Evolutionary conservation across 2,329 filamentous ascomycete genomes (phyloP), one percentile per base, ranked within the genome.

Genomic region (Knoxdaviesia proteae): DNA sequence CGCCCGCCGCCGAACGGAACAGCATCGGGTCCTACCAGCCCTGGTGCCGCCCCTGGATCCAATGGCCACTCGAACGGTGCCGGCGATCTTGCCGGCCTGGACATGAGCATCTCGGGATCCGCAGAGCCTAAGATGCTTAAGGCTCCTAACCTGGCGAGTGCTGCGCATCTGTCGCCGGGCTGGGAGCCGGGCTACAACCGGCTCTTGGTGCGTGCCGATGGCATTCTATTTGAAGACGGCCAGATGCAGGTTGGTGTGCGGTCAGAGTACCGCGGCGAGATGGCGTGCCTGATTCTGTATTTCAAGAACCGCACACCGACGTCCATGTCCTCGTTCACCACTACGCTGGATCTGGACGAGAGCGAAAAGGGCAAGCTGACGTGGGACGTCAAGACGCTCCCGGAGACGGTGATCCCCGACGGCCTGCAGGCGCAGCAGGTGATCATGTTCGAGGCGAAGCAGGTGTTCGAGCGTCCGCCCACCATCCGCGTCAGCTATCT

Each of bases 401-500:
- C 90, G 0, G 88, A 96, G 32, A 86, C 82, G 35, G 80, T 71
- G 31, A 77, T 98, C 36, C 61, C 64, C 1, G 71, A 84, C 11
- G 76, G 77, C 3, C 74, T 71, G 2, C 90, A 98, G 57, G 80
- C 82, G 5, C 83, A 93, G 56, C 86, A 94, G 59, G 93, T 92
- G 50, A 77, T 94, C 54, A 87, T 96, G 73, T 93, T 94, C 52
- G 87, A 94, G 55, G 77, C 83, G 7, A 81, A 82, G 53, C 75
- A 70, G 42, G 73, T 87, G 9, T 96, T 96, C 56, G 69, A 72
- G 2, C 80, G 86, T 52, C 73, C 82, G 11, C 90, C 92, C 0
- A 98, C 90, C 0, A 86, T 98, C 41, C 77, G 90, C 45, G 80
- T 98, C 54, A 92, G 84, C 42, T 98, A 96, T 58, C 71, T 98